Conservation (phyloP, 305 asterid genomes). For the Fraxinus albicans region DNA sequence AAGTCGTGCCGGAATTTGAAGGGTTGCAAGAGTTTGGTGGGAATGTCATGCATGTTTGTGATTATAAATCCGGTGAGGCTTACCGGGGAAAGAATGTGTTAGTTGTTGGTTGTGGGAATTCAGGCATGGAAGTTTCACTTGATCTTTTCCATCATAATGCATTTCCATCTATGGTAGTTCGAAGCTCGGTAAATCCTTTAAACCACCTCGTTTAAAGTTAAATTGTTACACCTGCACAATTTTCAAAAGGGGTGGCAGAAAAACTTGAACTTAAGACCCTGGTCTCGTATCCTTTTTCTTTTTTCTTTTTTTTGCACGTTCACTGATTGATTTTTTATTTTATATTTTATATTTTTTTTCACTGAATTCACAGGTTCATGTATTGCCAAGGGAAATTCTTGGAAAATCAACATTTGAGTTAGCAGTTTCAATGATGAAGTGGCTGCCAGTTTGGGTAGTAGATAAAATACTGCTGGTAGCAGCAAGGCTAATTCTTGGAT, state of each 20-base stretch:
- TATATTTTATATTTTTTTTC: neutral
- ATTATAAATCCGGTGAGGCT: conserved; percentile 16
- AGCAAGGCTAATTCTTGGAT: conserved; percentile 13
- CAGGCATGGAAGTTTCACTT: conserved; percentile 21
- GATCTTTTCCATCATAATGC: conserved; percentile 22
- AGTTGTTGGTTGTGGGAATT: conserved; percentile 24
- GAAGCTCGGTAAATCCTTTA: conserved; percentile 13
- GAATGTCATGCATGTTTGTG: conserved; percentile 11
- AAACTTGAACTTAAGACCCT: neutral
- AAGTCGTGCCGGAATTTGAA: conserved; percentile 16
- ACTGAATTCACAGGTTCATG: conserved; percentile 16
- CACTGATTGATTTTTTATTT: neutral
- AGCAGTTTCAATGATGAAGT: conserved; percentile 15
- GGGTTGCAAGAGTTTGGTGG: conserved; percentile 16
- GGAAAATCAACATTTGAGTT: conserved; percentile 20
- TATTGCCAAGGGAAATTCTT: conserved; percentile 16
- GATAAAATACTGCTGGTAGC: conserved; percentile 7
- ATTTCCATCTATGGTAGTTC: conserved; percentile 10
- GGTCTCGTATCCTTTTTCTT: neutral
- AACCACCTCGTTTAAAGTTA: neutral
- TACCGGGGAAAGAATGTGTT: conserved; percentile 11
- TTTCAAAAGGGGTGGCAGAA: neutral
- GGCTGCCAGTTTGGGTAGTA: conserved; percentile 20
- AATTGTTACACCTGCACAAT: neutral
- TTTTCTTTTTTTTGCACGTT: neutral